Percentiles rank a stretch among this genome's conserved stretches.
Conservation (phyloP, 73 alveolate genomes). For the Durusdinium trenchii region DNA sequence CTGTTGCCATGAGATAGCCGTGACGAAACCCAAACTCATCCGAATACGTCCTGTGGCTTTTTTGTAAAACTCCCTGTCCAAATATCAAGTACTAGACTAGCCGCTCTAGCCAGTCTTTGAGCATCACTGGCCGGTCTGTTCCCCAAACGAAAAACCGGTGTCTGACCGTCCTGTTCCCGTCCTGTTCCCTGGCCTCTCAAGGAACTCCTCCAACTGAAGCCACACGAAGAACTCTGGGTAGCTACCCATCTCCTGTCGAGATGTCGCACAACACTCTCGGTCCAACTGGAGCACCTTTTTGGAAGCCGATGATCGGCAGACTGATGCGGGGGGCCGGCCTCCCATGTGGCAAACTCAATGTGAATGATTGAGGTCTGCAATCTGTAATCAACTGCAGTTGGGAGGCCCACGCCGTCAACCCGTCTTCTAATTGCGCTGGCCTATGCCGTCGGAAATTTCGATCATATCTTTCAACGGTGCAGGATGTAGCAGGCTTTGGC, state of each 20-base stretch:
- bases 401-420: too few relatives aligned
- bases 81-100: neutral
- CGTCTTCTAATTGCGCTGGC: too few relatives aligned
- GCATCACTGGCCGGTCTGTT: neutral
- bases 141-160: too few relatives aligned
- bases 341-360: too few relatives aligned
- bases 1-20: neutral
- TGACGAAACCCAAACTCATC: neutral
- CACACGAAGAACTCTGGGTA: slow-evolving; percentile 58
- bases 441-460: too few relatives aligned
- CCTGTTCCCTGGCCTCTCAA: slow-evolving; percentile 19
- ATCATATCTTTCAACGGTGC: too few relatives aligned
- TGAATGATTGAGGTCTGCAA: too few relatives aligned
- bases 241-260: slow-evolving; percentile 44
- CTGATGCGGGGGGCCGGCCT: neutral
- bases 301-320: too few relatives aligned
- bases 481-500: too few relatives aligned
- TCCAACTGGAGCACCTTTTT: too few relatives aligned
- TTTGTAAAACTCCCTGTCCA: neutral
- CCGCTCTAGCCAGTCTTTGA: neutral
- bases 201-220: slow-evolving; percentile 38
- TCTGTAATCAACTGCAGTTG: too few relatives aligned
- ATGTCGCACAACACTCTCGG: too few relatives aligned
- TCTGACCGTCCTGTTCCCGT: neutral
- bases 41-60: neutral